Conservation (phyloP, 2,329 filamentous ascomycete genomes). For the Monosporascus cannonballus region DNA sequence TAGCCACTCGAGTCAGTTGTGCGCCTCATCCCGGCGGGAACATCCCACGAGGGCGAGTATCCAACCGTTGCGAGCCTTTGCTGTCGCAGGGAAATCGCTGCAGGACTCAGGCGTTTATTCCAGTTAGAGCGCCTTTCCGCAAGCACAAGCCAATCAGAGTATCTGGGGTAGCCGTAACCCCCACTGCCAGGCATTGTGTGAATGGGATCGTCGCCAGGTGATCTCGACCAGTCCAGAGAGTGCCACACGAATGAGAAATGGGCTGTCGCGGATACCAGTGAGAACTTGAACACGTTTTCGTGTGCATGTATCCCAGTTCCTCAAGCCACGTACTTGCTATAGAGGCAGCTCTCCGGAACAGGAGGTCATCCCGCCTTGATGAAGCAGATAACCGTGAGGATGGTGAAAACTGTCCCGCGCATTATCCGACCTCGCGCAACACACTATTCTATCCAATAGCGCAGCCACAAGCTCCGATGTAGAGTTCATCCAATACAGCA, state of each 20-base stretch:
- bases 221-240: slow-evolving; percentile 7
- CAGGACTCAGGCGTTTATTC: neutral
- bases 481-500: neutral
- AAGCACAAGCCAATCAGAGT: slow-evolving; percentile 2
- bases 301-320: neutral
- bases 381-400: neutral
- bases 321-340: neutral
- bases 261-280: slow-evolving; percentile 7
- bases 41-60: neutral
- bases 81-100: neutral
- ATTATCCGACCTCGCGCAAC: neutral
- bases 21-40: neutral
- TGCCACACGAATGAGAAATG: slow-evolving; percentile 2
- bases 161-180: slow-evolving; percentile 9
- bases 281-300: neutral
- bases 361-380: neutral
- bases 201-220: neutral
- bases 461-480: neutral
- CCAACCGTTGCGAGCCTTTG: neutral
- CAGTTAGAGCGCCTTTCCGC: neutral
- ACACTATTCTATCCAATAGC: neutral
- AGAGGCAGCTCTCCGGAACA: neutral
- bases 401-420: neutral
- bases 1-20: neutral
- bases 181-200: slow-evolving; percentile 2